Evolutionary conservation across 148 eudicot genomes (phyloP), one percentile per base, ranked within the genome.

Genomic region (Silene conica): DNA sequence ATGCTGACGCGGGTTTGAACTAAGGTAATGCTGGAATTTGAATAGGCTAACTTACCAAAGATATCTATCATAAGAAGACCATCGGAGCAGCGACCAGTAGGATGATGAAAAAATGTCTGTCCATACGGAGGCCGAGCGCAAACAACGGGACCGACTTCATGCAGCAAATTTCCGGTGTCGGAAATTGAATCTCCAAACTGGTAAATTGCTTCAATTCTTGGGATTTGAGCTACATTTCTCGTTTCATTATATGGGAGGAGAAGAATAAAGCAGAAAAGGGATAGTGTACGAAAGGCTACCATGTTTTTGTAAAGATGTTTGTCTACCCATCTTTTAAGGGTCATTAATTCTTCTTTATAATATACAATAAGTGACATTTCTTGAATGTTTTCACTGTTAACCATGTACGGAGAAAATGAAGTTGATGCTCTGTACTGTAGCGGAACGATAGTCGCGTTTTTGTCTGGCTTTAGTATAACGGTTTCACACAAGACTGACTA

Each of bases 31-130:
- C 1, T 3, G 41, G 43, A 38, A 38, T 38, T 38, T 38, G 6
- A 6, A 38, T 38, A 6, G 43, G 3, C 43, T n/a, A 38, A 38
- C 43, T 20, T 50, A 79, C 81, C 77, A 19, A 79, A 15, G 43
- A 23, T 59, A 54, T 79, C 81, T 10, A 79, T 25, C 61, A 79
- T 79, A 23, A 79, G 63, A 67, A 59, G 70, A n/a, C 81, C 81
- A 6, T 79, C 66, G 0, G 82, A 69, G 74, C 74, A 74, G 50
- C 82, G 82, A 54, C 82, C 80, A 19, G 76, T 78, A 22, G 80
- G 61, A 6, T 46, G 65, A 73, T 58, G 73, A 16, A 79, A 74
- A 65, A 3, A 62, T 4, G 55, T 59, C 43, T 61, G 38, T 1
- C 82, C 74, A 38, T 79, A 74, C 1, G 82, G 82, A 34, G 59